Base-by-base conservation (phyloP, 2,329 filamentous ascomycete genomes). In the Hawksworthiomyces lignivorus region DNA sequence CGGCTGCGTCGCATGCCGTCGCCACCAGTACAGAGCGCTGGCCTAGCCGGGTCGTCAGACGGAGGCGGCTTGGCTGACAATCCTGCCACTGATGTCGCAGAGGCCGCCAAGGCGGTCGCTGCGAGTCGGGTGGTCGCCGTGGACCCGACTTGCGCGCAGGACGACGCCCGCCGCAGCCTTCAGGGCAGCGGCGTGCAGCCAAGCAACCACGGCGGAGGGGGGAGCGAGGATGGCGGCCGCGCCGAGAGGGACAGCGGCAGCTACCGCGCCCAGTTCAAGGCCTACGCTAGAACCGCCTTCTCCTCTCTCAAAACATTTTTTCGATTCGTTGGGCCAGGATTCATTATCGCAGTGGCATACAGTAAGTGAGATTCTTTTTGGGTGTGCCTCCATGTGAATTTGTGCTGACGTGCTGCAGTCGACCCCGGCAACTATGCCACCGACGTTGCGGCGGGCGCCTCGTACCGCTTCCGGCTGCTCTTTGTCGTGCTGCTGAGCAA, bases 401-500 rank as follows among this genome's bases (percentile, higher is more conserved):
- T n/a, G n/a, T n/a, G n/a, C 14, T 18, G 18, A 20, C 9, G 4
- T 30, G 3, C 4, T n/a, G 7, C 37, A 72, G 69, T 77, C 50
- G 74, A 77, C 47, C 74, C 70, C 38, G 78, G 78, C 45, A 85
- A 86, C 58, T 86, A 85, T 55, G 70, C 81, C 1, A 85, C 82
- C 17, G 81, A 81, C 56, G 75, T 84, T 12, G 49, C 51, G 7
- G 81, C 81, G 34, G 82, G 82, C 40, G 77, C 82, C 5, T 69
- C 72, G 1, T 84, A 80, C 57, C 71, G 70, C 43, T 86, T 79
- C 63, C 69, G 66, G 30, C 68, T 85, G 26, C 69, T 86, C 3
- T 85, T 84, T 62, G 68, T 85, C 50, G 73, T 85, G 32, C 65
- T 86, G 9, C 65, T 84, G 52, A 77, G 77, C 58, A 86, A 86